Evolutionary conservation across 2,329 filamentous ascomycete genomes (phyloP).

Genomic region (Pseudocercospora crystallina): DNA sequence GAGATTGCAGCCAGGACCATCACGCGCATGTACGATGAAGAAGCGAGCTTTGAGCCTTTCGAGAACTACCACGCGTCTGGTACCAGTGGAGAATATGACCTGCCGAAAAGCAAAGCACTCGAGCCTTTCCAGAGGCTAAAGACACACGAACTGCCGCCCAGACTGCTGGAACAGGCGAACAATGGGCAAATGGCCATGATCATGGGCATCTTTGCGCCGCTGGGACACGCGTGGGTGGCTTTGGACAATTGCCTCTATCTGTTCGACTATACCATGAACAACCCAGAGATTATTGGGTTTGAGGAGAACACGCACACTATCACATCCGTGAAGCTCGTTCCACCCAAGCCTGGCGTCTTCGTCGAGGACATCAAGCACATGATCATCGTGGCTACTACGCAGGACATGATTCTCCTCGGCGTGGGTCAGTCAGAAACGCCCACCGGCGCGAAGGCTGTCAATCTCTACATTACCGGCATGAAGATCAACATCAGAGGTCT

Average conservation of each 20-base stretch:
- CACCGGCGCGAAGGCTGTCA: conserved; percentile 69
- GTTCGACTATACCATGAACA: conserved; percentile 95
- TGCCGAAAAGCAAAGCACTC: conserved; percentile 68
- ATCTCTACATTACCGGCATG: conserved; percentile 88
- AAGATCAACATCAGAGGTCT: conserved; percentile 71
- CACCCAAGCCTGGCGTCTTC: conserved; percentile 84
- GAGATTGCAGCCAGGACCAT: conserved; percentile 80
- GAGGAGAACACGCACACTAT: conserved; percentile 88
- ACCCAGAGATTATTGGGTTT: conserved; percentile 86
- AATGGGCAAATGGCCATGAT: conserved; percentile 80
- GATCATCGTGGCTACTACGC: conserved; percentile 81
- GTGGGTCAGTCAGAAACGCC: conserved; percentile 65
- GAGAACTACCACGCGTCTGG: conserved; percentile 84
- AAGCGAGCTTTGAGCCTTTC: conserved; percentile 81
- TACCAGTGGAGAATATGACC: conserved; percentile 86
- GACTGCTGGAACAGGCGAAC: conserved; percentile 91
- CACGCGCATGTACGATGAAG: conserved; percentile 72
- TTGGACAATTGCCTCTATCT: conserved; percentile 96
- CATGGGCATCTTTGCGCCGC: conserved; percentile 92
- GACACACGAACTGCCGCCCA: conserved; percentile 86
- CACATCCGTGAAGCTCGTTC: conserved; percentile 83
- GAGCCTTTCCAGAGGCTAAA: conserved; percentile 85
- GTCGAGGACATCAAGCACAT: conserved; percentile 81
- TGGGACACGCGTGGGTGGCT: conserved; percentile 92
- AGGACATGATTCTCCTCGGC: conserved; percentile 84